Conservation (phyloP, 139 green algal genomes). For the Raphidocelis subcapitata region DNA sequence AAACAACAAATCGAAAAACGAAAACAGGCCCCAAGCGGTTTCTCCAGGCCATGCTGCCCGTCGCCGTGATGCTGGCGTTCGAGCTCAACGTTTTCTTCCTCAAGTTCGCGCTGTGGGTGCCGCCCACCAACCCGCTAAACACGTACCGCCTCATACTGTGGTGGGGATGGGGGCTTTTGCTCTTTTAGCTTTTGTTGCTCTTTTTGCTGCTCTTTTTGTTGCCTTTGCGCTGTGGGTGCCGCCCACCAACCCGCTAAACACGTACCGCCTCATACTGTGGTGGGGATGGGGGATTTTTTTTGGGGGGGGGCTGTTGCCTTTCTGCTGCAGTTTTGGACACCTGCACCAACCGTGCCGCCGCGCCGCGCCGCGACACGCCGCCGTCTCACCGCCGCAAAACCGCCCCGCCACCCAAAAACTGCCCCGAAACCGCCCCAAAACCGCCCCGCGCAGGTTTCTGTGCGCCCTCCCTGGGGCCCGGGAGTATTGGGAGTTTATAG, state of each 20-base stretch:
- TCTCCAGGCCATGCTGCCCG: conserved; percentile 48
- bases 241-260: conserved; percentile 81
- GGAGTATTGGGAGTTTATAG: conserved; percentile 87
- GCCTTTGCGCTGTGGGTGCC: conserved; percentile 91
- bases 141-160: conserved; percentile 38
- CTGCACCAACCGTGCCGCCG: conserved; percentile 13
- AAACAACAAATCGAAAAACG: too few species aligned
- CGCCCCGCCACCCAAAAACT: not conserved
- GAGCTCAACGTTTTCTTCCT: conserved; percentile 95
- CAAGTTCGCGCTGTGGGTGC: conserved; percentile 91
- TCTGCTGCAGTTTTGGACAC: conserved; percentile 97
- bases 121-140: conserved; percentile 81
- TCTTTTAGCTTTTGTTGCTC: too few species aligned
- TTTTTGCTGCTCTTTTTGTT: conserved; percentile 92
- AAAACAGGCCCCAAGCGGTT: conserved; percentile 58
- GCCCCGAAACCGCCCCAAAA: not conserved
- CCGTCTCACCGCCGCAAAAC: not conserved
- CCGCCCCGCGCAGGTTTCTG: too few species aligned
- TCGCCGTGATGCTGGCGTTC: conserved; percentile 47
- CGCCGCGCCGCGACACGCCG: not conserved
- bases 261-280: conserved; percentile 28
- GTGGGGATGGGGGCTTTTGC: not conserved
- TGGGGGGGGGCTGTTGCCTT: too few species aligned
- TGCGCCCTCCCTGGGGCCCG: conserved; percentile 30
- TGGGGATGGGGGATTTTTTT: not conserved